Evolutionary conservation across 2,329 filamentous ascomycete genomes (phyloP).

Genomic region (Rutstroemia sp.): DNA sequence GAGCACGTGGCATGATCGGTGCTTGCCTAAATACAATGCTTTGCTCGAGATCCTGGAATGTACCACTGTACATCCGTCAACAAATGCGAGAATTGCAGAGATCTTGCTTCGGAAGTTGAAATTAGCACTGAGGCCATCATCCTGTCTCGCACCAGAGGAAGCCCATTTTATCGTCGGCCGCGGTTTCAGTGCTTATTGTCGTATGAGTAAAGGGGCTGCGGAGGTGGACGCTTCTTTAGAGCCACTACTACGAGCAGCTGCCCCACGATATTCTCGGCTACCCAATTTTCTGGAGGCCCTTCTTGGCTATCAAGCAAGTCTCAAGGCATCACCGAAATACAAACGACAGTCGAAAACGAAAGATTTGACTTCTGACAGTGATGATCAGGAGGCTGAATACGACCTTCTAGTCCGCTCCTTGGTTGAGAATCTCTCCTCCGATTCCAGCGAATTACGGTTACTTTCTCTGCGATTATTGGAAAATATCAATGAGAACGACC

Average conservation of each 20-base stretch:
- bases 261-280: slow-evolving; percentile 57
- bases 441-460: slow-evolving; percentile 67
- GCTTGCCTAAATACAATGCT: slow-evolving; percentile 60
- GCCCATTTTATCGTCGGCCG: slow-evolving; percentile 68
- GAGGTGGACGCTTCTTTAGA: slow-evolving; percentile 54
- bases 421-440: slow-evolving; percentile 64
- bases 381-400: slow-evolving; percentile 42
- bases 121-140: slow-evolving; percentile 54
- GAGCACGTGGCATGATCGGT: slow-evolving; percentile 53
- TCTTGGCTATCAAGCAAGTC: slow-evolving; percentile 43
- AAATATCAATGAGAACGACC: slow-evolving; percentile 44
- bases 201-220: slow-evolving; percentile 53
- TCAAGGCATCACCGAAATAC: slow-evolving; percentile 15
- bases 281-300: slow-evolving; percentile 60
- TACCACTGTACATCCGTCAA: slow-evolving; percentile 57
- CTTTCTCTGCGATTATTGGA: slow-evolving; percentile 66
- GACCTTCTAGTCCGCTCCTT: slow-evolving; percentile 58
- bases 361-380: not conserved
- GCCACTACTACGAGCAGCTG: slow-evolving; percentile 56
- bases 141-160: slow-evolving; percentile 51
- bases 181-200: slow-evolving; percentile 66
- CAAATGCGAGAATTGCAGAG: slow-evolving; percentile 57
- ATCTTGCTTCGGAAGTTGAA: slow-evolving; percentile 59
- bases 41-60: slow-evolving; percentile 56
- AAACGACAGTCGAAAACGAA: slow-evolving; percentile 7